Evolutionary conservation across 2,329 filamentous ascomycete genomes (phyloP), one percentile per base, ranked within the genome.

Genomic region (Cladorrhinum sp.): DNA sequence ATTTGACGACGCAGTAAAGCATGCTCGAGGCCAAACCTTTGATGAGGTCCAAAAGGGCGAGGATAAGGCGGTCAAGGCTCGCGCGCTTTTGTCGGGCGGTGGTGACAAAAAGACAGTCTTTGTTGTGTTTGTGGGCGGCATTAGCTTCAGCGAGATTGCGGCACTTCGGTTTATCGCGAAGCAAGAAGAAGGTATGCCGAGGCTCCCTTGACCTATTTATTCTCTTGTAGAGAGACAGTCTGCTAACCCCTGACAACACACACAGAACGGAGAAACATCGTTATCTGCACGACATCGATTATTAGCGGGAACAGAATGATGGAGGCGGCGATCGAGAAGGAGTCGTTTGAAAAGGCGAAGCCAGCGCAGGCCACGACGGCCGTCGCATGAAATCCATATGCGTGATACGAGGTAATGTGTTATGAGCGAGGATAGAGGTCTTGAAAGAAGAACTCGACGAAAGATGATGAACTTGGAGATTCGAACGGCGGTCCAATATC

Each of bases 51-150:
- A 99, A 72, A 94, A 91, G 69, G 93, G 93, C 2, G 91, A 96
- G 70, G 93, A 97, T 71, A 96, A 95, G 73, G 92, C 93, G 1
- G 87, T 94, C 30, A 93, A 94, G 69, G 94, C 94, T 16, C 83
- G 92, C 60, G 88, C 91, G 62, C 84, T 96, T 24, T 79, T 99
- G 42, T 91, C 91, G 52, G 91, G 92, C 0, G 86, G 80, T 54
- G 84, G 84, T 16, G 85, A 85, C 55, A 87, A 87, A 73, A 96
- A 96, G 79, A 94, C 90, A 0, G 89, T 96, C 0, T 91, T 97
- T 71, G 88, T 99, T n/a, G 96, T 98, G 68, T 98, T 98, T 75
- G 79, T 99, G 18, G 95, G 95, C n/a, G 96, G 95, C 1, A 90
- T 99, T 59, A 97, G 92, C 0, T 96, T 96, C 72, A 94, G 95